phyloP scores from a whole-genome alignment of 2,329 filamentous ascomycete genomes.

The Tolypocladium amazonense region DNA sequence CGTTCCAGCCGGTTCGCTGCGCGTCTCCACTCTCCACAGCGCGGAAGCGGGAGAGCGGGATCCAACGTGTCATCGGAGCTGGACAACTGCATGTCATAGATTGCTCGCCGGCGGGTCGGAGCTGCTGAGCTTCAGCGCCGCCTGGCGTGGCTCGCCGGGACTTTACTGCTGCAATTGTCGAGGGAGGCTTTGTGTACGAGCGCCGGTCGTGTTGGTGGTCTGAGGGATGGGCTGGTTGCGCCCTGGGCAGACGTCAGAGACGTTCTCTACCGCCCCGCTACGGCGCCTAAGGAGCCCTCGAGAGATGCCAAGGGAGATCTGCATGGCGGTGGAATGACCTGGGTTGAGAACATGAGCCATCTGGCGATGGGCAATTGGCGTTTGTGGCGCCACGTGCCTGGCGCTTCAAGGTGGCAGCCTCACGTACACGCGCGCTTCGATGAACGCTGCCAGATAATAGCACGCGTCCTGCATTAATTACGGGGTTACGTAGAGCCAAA shows the following conservation, averaged over 20 bases:
- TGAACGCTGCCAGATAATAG: background rate
- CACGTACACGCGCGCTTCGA: background rate
- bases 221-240: background rate
- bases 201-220: background rate
- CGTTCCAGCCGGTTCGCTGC: background rate
- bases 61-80: conserved; percentile 4
- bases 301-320: background rate
- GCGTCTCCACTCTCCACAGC: background rate
- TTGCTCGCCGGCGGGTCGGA: background rate
- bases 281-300: background rate
- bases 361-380: background rate
- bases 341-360: no score
- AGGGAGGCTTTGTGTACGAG: background rate
- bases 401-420: background rate
- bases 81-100: background rate
- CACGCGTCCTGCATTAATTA: background rate
- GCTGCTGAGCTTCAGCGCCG: background rate
- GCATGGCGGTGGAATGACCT: background rate
- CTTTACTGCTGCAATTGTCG: background rate
- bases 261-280: background rate
- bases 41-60: conserved; percentile 2
- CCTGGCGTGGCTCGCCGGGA: no score
- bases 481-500: background rate
- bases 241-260: background rate
- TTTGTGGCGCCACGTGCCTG: background rate